Evolutionary conservation across 306 rosid species (phyloP).

Genomic region (Macrotyloma uniflorum): DNA sequence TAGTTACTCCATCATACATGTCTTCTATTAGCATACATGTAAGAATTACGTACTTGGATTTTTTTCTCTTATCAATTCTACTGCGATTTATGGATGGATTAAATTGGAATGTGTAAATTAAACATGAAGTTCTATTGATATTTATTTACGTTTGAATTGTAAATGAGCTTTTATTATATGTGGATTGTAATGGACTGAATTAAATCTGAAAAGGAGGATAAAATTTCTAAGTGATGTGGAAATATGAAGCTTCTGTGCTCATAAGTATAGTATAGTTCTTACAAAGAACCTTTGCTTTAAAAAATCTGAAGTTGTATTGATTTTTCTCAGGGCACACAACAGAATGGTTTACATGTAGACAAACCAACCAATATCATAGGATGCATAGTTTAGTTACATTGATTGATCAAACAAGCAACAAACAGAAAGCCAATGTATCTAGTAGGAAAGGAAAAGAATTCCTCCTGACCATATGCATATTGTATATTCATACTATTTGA

Average conservation of each 20-base stretch:
- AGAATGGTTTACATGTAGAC: background rate
- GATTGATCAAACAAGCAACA: background rate
- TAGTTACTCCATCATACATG: background rate
- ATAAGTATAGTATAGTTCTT: background rate
- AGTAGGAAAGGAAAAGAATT: background rate
- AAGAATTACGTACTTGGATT: background rate
- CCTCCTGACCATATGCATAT: background rate
- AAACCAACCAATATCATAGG: background rate
- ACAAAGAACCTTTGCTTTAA: background rate
- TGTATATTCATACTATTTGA: background rate
- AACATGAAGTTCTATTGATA: background rate
- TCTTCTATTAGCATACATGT: background rate
- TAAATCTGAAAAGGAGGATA: background rate
- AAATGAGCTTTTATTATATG: background rate
- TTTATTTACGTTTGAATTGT: background rate
- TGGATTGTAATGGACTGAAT: background rate
- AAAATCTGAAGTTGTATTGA: background rate
- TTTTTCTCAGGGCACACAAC: background rate
- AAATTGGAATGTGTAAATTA: background rate
- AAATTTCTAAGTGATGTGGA: background rate
- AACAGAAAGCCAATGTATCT: background rate
- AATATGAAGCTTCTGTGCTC: background rate
- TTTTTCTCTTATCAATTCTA: background rate
- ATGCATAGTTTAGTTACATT: background rate
- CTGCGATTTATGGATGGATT: no score